Conservation (phyloP, 192 early-diverging fungal species). For the Spinellus fusiger region DNA sequence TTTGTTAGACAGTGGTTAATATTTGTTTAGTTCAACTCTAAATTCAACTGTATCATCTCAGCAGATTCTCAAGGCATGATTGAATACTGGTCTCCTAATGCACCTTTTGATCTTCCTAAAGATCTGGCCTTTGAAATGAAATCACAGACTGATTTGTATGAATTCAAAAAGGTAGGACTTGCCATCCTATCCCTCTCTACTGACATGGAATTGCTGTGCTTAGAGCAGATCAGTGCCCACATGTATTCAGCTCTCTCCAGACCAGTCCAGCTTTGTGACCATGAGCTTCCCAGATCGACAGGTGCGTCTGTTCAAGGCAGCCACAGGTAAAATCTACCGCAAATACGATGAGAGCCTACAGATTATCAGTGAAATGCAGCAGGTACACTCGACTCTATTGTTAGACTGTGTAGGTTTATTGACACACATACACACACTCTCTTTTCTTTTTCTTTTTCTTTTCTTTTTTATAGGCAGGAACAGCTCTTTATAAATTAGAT, state of each 20-base stretch:
- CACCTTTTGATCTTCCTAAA: conserved; percentile 55
- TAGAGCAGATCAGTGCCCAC: conserved; percentile 71
- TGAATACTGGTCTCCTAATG: conserved; percentile 89
- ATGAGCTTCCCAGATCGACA: conserved; percentile 78
- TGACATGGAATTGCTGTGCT: background rate
- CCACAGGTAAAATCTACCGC: conserved; percentile 78
- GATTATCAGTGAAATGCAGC: conserved; percentile 83
- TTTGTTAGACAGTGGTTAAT: background rate
- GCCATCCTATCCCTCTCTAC: background rate
- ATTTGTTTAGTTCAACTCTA: conserved; percentile 55
- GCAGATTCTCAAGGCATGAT: conserved; percentile 84
- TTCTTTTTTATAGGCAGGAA: conserved; percentile 50
- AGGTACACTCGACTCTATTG: conserved; percentile 37
- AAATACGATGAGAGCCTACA: conserved; percentile 89
- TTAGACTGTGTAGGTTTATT: background rate
- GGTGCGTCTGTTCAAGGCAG: conserved; percentile 79
- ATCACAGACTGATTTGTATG: conserved; percentile 92
- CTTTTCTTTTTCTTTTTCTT: background rate
- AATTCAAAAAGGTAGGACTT: conserved; percentile 95
- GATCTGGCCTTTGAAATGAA: conserved; percentile 76
- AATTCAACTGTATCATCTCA: conserved; percentile 72
- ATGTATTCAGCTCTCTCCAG: conserved; percentile 76
- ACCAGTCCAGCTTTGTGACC: conserved; percentile 80
- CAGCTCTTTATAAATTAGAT: conserved; percentile 73
- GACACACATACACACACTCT: too few relatives aligned